Conservation (phyloP, 2,329 filamentous ascomycete genomes). For the Penicillium vulpinum region DNA sequence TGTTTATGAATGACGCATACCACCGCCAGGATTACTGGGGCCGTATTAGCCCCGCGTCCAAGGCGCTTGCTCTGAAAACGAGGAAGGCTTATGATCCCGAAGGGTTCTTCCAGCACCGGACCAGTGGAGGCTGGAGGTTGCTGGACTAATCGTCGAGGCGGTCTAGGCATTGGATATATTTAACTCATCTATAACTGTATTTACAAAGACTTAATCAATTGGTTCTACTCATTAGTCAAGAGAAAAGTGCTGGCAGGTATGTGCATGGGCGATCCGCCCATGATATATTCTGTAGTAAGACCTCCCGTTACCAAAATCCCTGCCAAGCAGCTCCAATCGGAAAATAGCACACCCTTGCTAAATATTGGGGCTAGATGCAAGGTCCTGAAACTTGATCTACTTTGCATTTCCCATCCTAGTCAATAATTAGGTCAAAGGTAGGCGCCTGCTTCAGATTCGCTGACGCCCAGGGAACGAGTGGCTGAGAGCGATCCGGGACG, state of each 20-base stretch:
- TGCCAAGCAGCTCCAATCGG: not conserved
- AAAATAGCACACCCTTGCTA: not conserved
- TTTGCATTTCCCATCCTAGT: not conserved
- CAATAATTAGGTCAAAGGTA: not conserved
- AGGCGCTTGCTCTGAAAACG: constrained; percentile 34
- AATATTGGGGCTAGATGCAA: not conserved
- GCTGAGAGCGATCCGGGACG: constrained; percentile 22
- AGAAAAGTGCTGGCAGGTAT: not conserved
- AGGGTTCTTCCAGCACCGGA: constrained; percentile 43
- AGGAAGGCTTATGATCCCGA: constrained; percentile 42
- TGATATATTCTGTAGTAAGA: not conserved
- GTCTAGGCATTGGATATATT: not conserved
- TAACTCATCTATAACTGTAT: constrained; percentile 3
- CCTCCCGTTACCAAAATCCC: not conserved
- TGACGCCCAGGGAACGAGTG: constrained; percentile 21
- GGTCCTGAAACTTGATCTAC: constrained; percentile 21
- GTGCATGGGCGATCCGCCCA: not conserved
- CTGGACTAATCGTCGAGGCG: not conserved
- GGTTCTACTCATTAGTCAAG: not conserved
- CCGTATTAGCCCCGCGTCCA: constrained; percentile 33
- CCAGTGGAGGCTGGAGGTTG: constrained; percentile 43
- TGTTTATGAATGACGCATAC: constrained; percentile 52
- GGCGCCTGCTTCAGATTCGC: constrained; percentile 22
- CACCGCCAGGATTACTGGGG: constrained; percentile 48
- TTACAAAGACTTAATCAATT: not conserved